Evolutionary conservation across 2,329 filamentous ascomycete species (phyloP), one percentile per base, ranked within the genome.

Genomic region (Pseudogymnoascus sp.): DNA sequence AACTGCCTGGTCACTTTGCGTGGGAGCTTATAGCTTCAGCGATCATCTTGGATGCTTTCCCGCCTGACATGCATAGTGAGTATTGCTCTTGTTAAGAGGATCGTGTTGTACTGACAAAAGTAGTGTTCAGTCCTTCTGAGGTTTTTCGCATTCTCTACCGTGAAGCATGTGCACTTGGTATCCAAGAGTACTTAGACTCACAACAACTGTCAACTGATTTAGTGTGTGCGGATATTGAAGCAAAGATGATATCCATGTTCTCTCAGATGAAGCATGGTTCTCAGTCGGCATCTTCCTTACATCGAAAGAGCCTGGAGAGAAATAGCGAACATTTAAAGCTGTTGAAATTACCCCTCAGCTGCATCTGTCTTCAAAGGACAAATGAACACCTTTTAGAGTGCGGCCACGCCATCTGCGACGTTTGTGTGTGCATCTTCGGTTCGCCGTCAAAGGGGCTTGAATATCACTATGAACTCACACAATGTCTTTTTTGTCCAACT

Each of bases 371-470:
- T 22, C 47, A 61, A 25, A 63, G 63, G 33, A 66, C 63, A 50
- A 39, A 35, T 25, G 61, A 66, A 60, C 58, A 66, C 36, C 5
- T 25, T 7, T 63, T 76, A 5, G 65, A 63, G 18, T 76, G 69
- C 63, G 68, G 70, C 3, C 71, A 76, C 65, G 63, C 66, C 6
- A 63, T 76, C 9, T 76, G 70, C 63, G 66, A 76, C 60, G 63
- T 63, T 6, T 76, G 71, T 60, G 63, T 74, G 22, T 50, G 64
- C 37, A 69, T 67, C 20, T 72, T 71, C 63, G 68, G 71, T n/a
- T 57, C 60, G 36, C 62, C 59, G 7, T 61, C 63, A 28, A 62
- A 37, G 36, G 64, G 63, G 14, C 33, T 64, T 57, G 68, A 68
- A 57, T 64, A 70, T 58, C 62, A 54, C n/a, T 73, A 68, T 60